A percentile compares a stretch with the other conserved stretches of the same genome.
Conservation (phyloP, 164 flowering plant species). For the Cinnamomum micranthum region DNA sequence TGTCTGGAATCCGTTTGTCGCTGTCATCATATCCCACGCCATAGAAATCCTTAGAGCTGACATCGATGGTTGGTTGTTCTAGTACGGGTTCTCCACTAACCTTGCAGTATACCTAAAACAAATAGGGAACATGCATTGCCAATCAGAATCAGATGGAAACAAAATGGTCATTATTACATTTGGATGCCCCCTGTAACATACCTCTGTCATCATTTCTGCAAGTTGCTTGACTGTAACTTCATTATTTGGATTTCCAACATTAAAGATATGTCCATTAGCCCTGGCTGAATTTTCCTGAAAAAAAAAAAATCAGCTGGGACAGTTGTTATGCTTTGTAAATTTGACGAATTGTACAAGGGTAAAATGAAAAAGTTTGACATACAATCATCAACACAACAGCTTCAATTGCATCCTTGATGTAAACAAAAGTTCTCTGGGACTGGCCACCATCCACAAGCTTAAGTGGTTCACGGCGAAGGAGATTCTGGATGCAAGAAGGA, state of each 20-base stretch:
- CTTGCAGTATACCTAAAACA: constrained; percentile 67
- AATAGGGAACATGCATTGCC: not conserved
- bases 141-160: not conserved
- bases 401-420: constrained; percentile 62
- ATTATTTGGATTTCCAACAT: constrained; percentile 29
- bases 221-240: constrained; percentile 30
- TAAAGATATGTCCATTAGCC: constrained; percentile 30
- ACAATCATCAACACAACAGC: constrained; percentile 62
- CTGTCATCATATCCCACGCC: constrained; percentile 99
- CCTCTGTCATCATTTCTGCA: constrained; percentile 30
- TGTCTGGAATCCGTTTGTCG: constrained; percentile 91
- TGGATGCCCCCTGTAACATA: not conserved
- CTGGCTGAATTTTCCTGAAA: constrained; percentile 25
- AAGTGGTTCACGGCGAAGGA: constrained; percentile 48
- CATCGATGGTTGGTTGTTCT: constrained; percentile 76
- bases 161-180: not conserved
- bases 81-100: constrained; percentile 75
- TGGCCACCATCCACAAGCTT: constrained; percentile 65
- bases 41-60: constrained; percentile 92
- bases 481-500: constrained; percentile 29
- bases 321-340: not conserved
- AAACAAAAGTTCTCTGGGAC: constrained; percentile 56
- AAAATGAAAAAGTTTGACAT: constrained; percentile 5
- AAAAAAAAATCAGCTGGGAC: not conserved
- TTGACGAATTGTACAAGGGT: not conserved